phyloP scores from a whole-genome alignment of 805 yeast genomes.

The Wickerhamiella parazyma region DNA sequence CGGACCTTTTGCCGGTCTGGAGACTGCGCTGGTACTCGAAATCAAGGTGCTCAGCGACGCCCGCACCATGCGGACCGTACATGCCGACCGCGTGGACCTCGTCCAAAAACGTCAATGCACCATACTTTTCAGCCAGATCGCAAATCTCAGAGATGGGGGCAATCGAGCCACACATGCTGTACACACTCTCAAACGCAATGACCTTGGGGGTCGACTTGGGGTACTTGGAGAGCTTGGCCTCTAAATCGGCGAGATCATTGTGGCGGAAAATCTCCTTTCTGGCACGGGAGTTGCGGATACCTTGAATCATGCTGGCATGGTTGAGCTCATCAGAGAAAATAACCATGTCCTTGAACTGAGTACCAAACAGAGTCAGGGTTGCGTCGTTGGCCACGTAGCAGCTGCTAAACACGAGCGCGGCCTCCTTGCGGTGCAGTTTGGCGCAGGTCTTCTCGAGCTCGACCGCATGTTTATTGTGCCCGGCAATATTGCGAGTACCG shows the following conservation, averaged over 20 bases:
- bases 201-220: conserved; percentile 85
- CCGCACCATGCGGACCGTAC: conserved; percentile 99
- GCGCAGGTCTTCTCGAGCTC: conserved; percentile 77
- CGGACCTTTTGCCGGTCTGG: conserved; percentile 47
- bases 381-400: conserved; percentile 98
- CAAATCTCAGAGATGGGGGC: conserved; percentile 88
- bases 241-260: conserved; percentile 75
- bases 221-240: conserved; percentile 57
- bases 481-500: conserved; percentile 97
- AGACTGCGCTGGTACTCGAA: conserved; percentile 49
- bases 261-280: conserved; percentile 84
- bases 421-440: conserved; percentile 84
- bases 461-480: conserved; percentile 87
- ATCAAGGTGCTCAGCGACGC: conserved; percentile 94
- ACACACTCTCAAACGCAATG: conserved; percentile 93
- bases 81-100: conserved; percentile 99
- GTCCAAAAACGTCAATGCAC: conserved; percentile 91
- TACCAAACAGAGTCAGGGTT: conserved; percentile 78
- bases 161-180: conserved; percentile 97
- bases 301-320: conserved; percentile 97
- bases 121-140: conserved; percentile 93
- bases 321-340: conserved; percentile 85
- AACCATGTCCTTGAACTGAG: conserved; percentile 76
- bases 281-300: conserved; percentile 81
- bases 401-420: conserved; percentile 86